A percentile compares a stretch with the other conserved stretches of the same genome.
Conservation (phyloP, 2,329 filamentous ascomycete genomes). For the Trichoderma sp. region DNA sequence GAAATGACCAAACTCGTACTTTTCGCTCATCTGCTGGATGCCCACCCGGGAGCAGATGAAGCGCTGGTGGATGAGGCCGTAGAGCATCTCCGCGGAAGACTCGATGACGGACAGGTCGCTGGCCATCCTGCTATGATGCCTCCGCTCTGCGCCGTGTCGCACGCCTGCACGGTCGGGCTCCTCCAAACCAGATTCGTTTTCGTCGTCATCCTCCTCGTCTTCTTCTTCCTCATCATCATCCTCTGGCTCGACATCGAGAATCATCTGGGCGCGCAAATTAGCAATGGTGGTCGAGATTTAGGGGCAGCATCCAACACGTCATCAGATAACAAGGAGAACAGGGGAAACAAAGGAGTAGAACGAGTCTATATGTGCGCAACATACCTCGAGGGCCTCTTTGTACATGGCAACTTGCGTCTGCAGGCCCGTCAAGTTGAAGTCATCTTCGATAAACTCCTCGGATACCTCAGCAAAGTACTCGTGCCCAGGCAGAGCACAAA, state of each 20-base stretch:
- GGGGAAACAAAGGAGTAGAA: not conserved
- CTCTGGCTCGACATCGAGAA: constrained; percentile 95
- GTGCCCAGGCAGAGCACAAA: constrained; percentile 91
- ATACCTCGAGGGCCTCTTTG: constrained; percentile 88
- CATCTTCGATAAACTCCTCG: constrained; percentile 99
- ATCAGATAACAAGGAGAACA: not conserved
- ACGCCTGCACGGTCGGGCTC: constrained; percentile 52
- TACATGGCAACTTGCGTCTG: constrained; percentile 97
- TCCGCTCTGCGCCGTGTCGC: constrained; percentile 58
- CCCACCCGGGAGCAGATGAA: constrained; percentile 96
- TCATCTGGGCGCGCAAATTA: constrained; percentile 61
- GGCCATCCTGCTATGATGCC: constrained; percentile 79
- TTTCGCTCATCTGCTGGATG: constrained; percentile 99
- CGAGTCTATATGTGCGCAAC: not conserved
- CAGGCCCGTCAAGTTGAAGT: constrained; percentile 96
- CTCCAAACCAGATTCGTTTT: constrained; percentile 60
- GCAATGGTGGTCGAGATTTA: not conserved
- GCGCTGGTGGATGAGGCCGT: constrained; percentile 95
- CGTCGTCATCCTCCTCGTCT: constrained; percentile 72
- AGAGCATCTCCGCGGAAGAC: constrained; percentile 95
- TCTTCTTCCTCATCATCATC: constrained; percentile 87
- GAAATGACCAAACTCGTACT: constrained; percentile 96
- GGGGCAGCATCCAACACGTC: not conserved
- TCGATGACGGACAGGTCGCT: constrained; percentile 95
- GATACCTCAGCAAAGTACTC: constrained; percentile 99